Conservation (phyloP, 176 grass and related monocot species). For the Musa troglodytarum region DNA sequence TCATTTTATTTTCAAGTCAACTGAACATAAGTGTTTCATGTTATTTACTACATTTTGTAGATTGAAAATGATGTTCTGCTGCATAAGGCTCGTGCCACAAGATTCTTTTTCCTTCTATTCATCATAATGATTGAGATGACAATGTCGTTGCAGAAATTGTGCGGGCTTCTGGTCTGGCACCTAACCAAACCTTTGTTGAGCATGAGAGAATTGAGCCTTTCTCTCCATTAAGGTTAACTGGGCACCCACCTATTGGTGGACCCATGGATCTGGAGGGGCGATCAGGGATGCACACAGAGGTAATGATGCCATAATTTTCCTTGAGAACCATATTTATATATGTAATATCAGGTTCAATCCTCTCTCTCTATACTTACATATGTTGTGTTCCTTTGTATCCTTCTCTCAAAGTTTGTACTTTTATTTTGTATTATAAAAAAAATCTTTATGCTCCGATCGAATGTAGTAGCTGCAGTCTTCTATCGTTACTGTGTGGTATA, state of each 20-base stretch:
- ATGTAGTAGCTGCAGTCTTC: too few species aligned
- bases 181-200: slow-evolving; percentile 76
- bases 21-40: not conserved
- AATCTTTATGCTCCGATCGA: too few species aligned
- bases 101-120: not conserved
- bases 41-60: not conserved
- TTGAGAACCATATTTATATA: not conserved
- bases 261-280: slow-evolving; percentile 96
- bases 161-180: slow-evolving; percentile 53
- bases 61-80: not conserved
- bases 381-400: not conserved
- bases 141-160: slow-evolving; percentile 75
- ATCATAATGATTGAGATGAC: not conserved
- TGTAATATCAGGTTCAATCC: not conserved
- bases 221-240: slow-evolving; percentile 78
- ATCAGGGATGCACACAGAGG: slow-evolving; percentile 86
- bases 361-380: not conserved
- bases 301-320: slow-evolving; percentile 22
- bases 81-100: not conserved
- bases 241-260: slow-evolving; percentile 70
- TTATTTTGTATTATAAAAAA: too few species aligned
- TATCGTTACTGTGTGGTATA: too few species aligned
- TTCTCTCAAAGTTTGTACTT: too few species aligned
- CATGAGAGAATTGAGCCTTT: slow-evolving; percentile 89
- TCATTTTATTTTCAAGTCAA: too few species aligned